phyloP scores from a whole-genome alignment of 1,284 basidiomycete species.

The Trametes polyzona region DNA sequence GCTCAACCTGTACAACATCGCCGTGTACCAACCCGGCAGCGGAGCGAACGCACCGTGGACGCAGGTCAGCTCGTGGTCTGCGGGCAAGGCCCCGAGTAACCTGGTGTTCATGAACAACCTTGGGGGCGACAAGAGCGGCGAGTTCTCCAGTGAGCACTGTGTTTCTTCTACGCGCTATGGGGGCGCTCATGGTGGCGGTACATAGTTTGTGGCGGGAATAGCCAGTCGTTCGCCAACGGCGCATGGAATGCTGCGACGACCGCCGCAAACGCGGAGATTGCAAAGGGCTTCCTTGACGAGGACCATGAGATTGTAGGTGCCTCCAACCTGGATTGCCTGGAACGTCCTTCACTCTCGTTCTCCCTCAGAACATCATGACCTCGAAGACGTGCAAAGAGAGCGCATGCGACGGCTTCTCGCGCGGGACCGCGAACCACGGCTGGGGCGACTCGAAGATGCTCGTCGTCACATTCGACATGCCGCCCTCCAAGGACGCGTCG shows the following conservation, averaged over 20 bases:
- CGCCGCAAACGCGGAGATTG: constrained; percentile 14
- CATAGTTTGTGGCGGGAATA: constrained; percentile 20
- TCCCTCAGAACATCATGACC: constrained; percentile 33
- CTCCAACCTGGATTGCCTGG: background rate
- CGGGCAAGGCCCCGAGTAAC: constrained; percentile 29
- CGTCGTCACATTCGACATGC: constrained; percentile 32
- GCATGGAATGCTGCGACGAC: constrained; percentile 22
- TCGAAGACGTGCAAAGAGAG: constrained; percentile 22
- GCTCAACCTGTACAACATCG: constrained; percentile 34
- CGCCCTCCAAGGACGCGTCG: constrained; percentile 19
- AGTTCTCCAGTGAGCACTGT: constrained; percentile 31
- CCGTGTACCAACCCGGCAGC: constrained; percentile 34
- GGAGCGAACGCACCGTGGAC: constrained; percentile 28
- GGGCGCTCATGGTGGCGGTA: background rate
- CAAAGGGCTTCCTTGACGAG: constrained; percentile 21
- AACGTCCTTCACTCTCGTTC: background rate
- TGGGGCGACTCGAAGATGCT: constrained; percentile 36
- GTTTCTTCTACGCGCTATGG: too few species aligned
- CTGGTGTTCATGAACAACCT: constrained; percentile 40
- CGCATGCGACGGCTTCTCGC: constrained; percentile 35
- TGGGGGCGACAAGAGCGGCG: constrained; percentile 33
- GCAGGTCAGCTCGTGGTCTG: constrained; percentile 30
- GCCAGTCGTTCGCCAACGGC: constrained; percentile 28
- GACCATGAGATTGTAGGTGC: constrained; percentile 21
- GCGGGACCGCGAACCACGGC: constrained; percentile 37